Conservation (phyloP, 495 filamentous ascomycete species). For the Penicillium steckii region DNA sequence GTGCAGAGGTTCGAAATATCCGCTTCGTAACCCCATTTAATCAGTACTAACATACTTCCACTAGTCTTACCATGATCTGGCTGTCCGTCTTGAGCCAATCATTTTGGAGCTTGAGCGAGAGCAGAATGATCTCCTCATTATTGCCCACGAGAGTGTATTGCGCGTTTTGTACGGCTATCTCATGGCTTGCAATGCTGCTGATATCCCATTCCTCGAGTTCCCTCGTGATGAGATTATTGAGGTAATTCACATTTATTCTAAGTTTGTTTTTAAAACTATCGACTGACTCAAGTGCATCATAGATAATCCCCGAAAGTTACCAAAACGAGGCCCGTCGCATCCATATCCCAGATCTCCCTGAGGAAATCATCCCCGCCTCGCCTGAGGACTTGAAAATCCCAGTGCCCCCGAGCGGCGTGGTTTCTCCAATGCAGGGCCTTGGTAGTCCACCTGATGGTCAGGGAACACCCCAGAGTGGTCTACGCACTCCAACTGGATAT, state of each 20-base stretch:
- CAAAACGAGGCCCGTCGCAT: slow-evolving; percentile 93
- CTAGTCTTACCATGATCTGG: slow-evolving; percentile 96
- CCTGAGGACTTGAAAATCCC: slow-evolving; percentile 85
- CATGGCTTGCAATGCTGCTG: slow-evolving; percentile 96
- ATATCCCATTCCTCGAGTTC: slow-evolving; percentile 92
- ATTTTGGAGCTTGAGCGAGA: slow-evolving; percentile 97
- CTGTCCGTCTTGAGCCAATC: slow-evolving; percentile 96
- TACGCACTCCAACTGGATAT: not conserved
- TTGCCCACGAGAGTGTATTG: slow-evolving; percentile 95
- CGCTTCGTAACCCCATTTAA: not conserved
- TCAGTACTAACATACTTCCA: slow-evolving; percentile 7
- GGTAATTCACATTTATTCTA: slow-evolving; percentile 39
- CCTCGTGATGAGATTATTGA: slow-evolving; percentile 97
- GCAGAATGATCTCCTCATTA: slow-evolving; percentile 94
- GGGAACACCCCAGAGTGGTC: slow-evolving; percentile 43
- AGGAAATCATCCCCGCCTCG: slow-evolving; percentile 64
- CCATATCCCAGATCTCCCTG: slow-evolving; percentile 64
- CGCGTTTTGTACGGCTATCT: slow-evolving; percentile 96
- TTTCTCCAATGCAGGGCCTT: slow-evolving; percentile 48
- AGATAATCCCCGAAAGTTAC: slow-evolving; percentile 96
- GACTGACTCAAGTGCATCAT: slow-evolving; percentile 11
- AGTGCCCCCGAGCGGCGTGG: slow-evolving; percentile 60
- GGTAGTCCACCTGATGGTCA: slow-evolving; percentile 44
- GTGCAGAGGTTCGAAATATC: slow-evolving; percentile 71
- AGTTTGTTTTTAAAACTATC: slow-evolving; percentile 7